phyloP scores from a whole-genome alignment of 257 asterid genomes.

The Jacaranda copaia region DNA sequence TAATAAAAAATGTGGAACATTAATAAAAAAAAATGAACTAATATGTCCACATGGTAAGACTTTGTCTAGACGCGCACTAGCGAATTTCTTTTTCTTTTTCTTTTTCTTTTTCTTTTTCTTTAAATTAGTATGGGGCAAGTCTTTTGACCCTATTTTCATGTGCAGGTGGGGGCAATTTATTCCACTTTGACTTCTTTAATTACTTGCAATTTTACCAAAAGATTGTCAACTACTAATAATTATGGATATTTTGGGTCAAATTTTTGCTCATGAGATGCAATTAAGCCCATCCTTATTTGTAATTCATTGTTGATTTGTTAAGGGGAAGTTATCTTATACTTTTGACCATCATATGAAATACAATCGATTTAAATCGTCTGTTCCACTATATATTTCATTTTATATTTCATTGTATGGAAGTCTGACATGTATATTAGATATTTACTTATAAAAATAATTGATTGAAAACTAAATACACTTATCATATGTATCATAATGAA shows the following conservation, averaged over 20 bases:
- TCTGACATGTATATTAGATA: no score
- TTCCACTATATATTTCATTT: no score
- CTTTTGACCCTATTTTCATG: slow-evolving; percentile 19
- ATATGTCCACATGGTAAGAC: slow-evolving; percentile 9
- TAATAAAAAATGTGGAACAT: neutral
- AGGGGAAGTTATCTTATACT: no score
- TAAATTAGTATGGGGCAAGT: neutral
- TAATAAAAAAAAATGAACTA: neutral
- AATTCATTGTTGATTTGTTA: no score
- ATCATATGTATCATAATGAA: no score
- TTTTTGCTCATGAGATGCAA: neutral
- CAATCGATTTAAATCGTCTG: no score
- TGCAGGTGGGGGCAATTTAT: slow-evolving; percentile 20
- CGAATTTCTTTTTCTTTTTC: no score
- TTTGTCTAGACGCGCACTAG: slow-evolving; percentile 36
- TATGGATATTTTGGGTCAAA: slow-evolving; percentile 14
- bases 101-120: no score
- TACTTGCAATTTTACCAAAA: slow-evolving; percentile 28
- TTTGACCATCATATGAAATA: no score
- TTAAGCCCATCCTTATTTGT: neutral
- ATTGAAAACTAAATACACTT: no score
- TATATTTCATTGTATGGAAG: no score
- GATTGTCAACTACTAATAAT: slow-evolving; percentile 35
- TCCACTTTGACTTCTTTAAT: slow-evolving; percentile 38
- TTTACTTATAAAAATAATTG: no score